Evolutionary conservation across 805 yeast species (phyloP), one percentile per base, ranked within the genome.

Genomic region (Saccharomycopsis sp.): DNA sequence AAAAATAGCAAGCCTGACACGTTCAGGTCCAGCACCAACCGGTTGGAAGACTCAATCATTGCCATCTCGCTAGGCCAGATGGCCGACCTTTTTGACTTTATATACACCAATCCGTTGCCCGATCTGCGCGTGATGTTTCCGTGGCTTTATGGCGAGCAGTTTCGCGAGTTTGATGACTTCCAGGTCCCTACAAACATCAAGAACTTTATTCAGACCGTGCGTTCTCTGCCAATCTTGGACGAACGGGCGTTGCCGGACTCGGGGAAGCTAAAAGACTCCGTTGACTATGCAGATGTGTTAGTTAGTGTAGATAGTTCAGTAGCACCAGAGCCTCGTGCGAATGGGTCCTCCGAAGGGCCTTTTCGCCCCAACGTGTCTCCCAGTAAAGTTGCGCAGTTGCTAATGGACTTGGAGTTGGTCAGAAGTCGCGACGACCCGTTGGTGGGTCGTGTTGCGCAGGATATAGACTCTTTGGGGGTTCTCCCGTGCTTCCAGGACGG

Each of bases 401-500:
- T 44, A 44, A 44, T 44, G 8, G 48, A 44, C 21, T 44, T 44
- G 48, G 48, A 44, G 48, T 12, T 44, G 8, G 48, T 44, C 7
- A 44, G 16, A 44, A 44, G 20, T 12, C 8, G 8, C 21, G 20
- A 44, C 20, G 21, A 44, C 21, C 48, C 48, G 8, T 44, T 44
- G 21, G 48, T 44, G 21, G 21, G 21, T 5, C 48, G 21, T 7
- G 16, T 44, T 44, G 48, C 48, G 41, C 18, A 20, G 2, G 23
- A 55, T 44, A 37, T 58, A 15, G 9, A 24, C 9, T 47, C 20
- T 24, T n/a, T 47, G 4, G 56, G 56, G 2, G 24, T 14, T 37
- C 34, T 58, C n/a, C 61, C 61, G 12, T 18, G 46, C 4, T 55
- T 55, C 24, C 34, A 21, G 23, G 58, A 50, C 41, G 18, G 40